Evolutionary conservation across 2,329 filamentous ascomycete genomes (phyloP), one percentile per base, ranked within the genome.

Genomic region (Chaetothyriales sp.): DNA sequence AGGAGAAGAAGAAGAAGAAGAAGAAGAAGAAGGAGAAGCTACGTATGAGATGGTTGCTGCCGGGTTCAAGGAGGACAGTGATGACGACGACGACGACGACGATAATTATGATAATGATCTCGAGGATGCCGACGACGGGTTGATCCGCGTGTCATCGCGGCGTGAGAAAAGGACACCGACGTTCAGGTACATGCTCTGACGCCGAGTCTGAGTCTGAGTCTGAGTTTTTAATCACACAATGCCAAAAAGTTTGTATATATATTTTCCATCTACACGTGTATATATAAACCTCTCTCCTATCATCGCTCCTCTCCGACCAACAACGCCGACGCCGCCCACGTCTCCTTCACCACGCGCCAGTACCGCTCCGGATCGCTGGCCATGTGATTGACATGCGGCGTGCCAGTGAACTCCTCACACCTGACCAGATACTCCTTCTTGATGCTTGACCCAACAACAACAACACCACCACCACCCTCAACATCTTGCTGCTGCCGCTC

Each of bases 311-410:
- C n/a, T n/a, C n/a, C 22, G 22, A 25, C 22, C 22, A 25, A 25
- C 22, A 6, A 25, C 22, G 32, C 10, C 32, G 32, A 39, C 9
- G 32, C 32, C 10, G 32, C 61, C 75, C 75, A 79, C 1, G 68
- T 67, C 50, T 71, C 66, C 43, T 58, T 67, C 2, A 78, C 66
- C 18, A 68, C 61, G 3, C 55, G 57, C 76, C 77, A 79, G 58
- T 80, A 80, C 50, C 74, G 64, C 45, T 64, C 61, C 22, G 63
- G 62, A 52, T 78, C 71, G 0, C 59, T 58, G 53, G 70, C 68
- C 51, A 69, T 66, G 52, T 77, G 74, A 18, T 73, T 68, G 20
- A 79, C 75, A 61, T 80, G 77, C 20, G 64, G 63, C 3, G 70
- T 75, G 36, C 66, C 65, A 25, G 63, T 61, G 49, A 78, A 78